A percentile compares a stretch with the other conserved stretches of the same genome.
Conservation (phyloP, 139 green algal species). For the Eudorina sp. region DNA sequence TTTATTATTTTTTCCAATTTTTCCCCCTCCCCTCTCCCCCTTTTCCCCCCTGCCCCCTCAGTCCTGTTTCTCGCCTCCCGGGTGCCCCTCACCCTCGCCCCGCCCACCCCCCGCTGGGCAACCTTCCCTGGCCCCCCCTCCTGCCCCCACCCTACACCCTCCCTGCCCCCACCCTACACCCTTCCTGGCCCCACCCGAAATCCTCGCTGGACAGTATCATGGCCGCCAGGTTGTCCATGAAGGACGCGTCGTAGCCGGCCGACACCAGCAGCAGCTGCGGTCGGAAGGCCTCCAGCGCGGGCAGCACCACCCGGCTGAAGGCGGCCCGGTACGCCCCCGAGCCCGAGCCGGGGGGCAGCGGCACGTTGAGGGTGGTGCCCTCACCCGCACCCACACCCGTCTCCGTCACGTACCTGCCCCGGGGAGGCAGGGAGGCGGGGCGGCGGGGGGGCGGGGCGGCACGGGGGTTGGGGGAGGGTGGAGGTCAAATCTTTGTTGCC, state of each 20-base stretch:
- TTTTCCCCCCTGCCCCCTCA: too few relatives aligned
- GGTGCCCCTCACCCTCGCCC: too few relatives aligned
- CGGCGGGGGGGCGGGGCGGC: neutral
- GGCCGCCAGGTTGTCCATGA: slow-evolving; percentile 69
- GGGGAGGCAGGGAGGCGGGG: neutral
- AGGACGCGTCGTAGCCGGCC: slow-evolving; percentile 65
- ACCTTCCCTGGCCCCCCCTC: too few relatives aligned
- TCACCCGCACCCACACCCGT: slow-evolving; percentile 67
- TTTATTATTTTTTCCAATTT: too few relatives aligned
- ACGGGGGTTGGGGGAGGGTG: neutral
- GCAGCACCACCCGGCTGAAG: slow-evolving; percentile 60
- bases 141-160: too few relatives aligned
- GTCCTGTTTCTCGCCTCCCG: too few relatives aligned
- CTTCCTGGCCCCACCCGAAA: slow-evolving; percentile 52
- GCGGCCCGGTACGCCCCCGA: slow-evolving; percentile 65
- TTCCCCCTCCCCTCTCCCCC: too few relatives aligned
- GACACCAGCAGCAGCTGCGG: slow-evolving; percentile 79
- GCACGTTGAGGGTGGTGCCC: slow-evolving; percentile 81
- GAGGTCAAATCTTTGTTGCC: neutral
- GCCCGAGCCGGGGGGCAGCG: slow-evolving; percentile 70
- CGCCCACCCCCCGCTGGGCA: too few relatives aligned
- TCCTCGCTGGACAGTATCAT: slow-evolving; percentile 65
- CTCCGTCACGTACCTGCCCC: slow-evolving; percentile 68
- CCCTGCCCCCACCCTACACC: neutral
- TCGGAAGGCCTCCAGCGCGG: slow-evolving; percentile 74